A percentile compares a stretch with the other conserved stretches of the same genome.
These are phyloP conservation scores for Cadophora luteo-olivacea DNA, from an alignment of 2,329 filamentous ascomycete species.

Conservation along the genomic window DNA sequence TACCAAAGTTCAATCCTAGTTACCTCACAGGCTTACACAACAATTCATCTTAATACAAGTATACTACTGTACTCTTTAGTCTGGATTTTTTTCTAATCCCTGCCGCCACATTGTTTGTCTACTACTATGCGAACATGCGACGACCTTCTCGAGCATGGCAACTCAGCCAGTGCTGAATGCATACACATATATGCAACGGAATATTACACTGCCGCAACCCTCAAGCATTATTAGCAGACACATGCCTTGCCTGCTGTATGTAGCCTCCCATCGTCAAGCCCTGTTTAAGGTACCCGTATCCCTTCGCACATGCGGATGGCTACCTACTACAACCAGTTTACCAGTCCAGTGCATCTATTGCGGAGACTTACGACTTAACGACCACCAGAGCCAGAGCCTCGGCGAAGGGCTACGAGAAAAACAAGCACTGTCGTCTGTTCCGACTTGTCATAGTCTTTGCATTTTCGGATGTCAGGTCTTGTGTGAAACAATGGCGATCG, in stretches of 20 bases:
- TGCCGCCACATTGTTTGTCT: neutral
- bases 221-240: slow-evolving; percentile 1
- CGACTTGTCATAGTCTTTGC: slow-evolving; percentile 12
- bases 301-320: neutral
- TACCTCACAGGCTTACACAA: neutral
- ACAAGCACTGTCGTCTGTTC: slow-evolving; percentile 16
- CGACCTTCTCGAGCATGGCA: neutral
- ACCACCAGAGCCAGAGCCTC: slow-evolving; percentile 5
- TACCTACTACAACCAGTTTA: neutral
- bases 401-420: neutral
- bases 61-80: too few relatives aligned
- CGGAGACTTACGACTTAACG: slow-evolving; percentile 1
- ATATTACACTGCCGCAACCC: neutral
- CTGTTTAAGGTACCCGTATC: slow-evolving; percentile 7
- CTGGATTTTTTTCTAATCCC: neutral
- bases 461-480: slow-evolving; percentile 5
- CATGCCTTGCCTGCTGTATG: neutral
- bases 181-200: slow-evolving; percentile 1
- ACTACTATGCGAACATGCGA: neutral
- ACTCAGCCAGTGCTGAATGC: slow-evolving; percentile 2
- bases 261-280: slow-evolving; percentile 5
- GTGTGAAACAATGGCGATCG: slow-evolving; percentile 5
- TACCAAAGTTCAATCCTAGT: too few relatives aligned
- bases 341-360: neutral
- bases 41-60: neutral